phyloP scores from a whole-genome alignment of 2,329 filamentous ascomycete genomes.

The Purpureocillium takamizusanense region DNA sequence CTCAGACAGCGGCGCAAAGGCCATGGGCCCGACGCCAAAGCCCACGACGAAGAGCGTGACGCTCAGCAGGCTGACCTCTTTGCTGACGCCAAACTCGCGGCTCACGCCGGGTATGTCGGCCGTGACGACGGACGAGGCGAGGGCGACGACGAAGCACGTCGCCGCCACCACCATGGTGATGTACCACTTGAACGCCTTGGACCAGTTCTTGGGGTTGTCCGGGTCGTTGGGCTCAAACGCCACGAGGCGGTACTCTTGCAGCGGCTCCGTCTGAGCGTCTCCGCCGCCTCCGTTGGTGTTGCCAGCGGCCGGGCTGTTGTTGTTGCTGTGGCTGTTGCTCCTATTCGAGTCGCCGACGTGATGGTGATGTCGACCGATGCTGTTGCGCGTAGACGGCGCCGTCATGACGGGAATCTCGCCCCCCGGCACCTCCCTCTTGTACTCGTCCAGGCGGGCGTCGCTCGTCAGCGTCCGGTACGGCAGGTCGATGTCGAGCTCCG shows the following conservation, averaged over 20 bases:
- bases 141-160: conserved; percentile 67
- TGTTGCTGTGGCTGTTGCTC: no score
- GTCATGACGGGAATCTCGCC: conserved; percentile 47
- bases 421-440: conserved; percentile 48
- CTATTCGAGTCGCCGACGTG: no score
- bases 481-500: conserved; percentile 43
- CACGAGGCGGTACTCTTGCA: conserved; percentile 39
- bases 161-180: conserved; percentile 76
- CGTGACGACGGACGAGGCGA: conserved; percentile 67
- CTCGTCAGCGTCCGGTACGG: conserved; percentile 56
- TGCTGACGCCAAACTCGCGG: conserved; percentile 56
- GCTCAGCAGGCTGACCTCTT: conserved; percentile 63
- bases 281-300: conserved; percentile 9
- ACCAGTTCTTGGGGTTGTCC: conserved; percentile 82
- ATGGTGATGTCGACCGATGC: no score
- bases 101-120: conserved; percentile 60
- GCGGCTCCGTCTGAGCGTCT: conserved; percentile 12
- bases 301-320: no score
- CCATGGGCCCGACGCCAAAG: conserved; percentile 73
- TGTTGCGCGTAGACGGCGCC: conserved; percentile 13
- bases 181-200: conserved; percentile 70
- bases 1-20: conserved; percentile 71
- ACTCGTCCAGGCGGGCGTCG: conserved; percentile 57
- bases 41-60: conserved; percentile 74
- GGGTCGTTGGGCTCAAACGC: conserved; percentile 61